Conservation (phyloP, 805 yeast species). For the Candida rishiriensis region DNA sequence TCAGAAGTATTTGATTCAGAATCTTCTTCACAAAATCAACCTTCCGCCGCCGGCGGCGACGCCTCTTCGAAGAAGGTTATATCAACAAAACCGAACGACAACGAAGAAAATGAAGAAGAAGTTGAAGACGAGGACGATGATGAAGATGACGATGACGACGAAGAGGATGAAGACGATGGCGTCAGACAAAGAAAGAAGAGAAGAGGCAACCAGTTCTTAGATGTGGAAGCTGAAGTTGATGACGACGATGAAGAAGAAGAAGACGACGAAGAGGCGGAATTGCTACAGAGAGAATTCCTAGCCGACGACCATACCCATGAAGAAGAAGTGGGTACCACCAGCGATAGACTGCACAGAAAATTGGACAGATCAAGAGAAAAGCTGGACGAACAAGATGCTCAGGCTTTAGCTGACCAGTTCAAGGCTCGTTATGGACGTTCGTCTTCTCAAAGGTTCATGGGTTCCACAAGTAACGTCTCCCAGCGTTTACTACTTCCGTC, state of each 20-base stretch:
- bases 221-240: slow-evolving; percentile 98
- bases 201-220: slow-evolving; percentile 81
- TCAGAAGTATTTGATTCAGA: too few relatives aligned
- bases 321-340: slow-evolving; percentile 39
- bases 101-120: slow-evolving; percentile 20
- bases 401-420: slow-evolving; percentile 84
- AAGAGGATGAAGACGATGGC: slow-evolving; percentile 54
- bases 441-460: slow-evolving; percentile 75
- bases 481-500: slow-evolving; percentile 92
- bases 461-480: slow-evolving; percentile 80
- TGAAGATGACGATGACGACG: slow-evolving; percentile 39
- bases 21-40: too few relatives aligned
- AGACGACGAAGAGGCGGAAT: slow-evolving; percentile 93
- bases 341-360: slow-evolving; percentile 84
- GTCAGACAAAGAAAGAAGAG: slow-evolving; percentile 43
- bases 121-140: slow-evolving; percentile 30
- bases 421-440: slow-evolving; percentile 90
- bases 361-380: slow-evolving; percentile 79
- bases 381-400: slow-evolving; percentile 92
- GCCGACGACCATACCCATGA: slow-evolving; percentile 69
- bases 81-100: slow-evolving; percentile 10
- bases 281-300: slow-evolving; percentile 77
- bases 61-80: too few relatives aligned
- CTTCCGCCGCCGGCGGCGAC: too few relatives aligned
- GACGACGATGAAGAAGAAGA: slow-evolving; percentile 94